phyloP scores from a whole-genome alignment of 2,329 filamentous ascomycete species.

The Biscogniauxia marginata region DNA sequence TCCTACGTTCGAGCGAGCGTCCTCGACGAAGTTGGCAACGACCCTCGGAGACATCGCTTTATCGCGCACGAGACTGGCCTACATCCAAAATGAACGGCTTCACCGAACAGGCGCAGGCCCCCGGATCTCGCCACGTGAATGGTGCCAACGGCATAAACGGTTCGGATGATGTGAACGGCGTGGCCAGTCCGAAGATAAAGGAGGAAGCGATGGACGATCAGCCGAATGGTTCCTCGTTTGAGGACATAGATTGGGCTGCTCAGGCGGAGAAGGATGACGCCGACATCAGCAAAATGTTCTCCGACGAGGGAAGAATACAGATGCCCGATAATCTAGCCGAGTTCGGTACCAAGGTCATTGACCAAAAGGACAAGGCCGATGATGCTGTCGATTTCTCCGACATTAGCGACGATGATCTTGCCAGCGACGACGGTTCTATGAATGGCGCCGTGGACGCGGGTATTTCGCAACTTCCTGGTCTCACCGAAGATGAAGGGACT shows the following conservation, averaged over 20 bases:
- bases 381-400: constrained; percentile 90
- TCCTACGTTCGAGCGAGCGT: constrained; percentile 7
- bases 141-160: constrained; percentile 11
- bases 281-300: constrained; percentile 43
- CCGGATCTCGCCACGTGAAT: constrained; percentile 7
- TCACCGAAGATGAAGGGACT: constrained; percentile 60
- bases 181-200: constrained; percentile 23
- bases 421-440: constrained; percentile 59
- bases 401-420: constrained; percentile 87
- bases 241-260: constrained; percentile 29
- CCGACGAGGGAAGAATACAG: constrained; percentile 47
- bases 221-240: constrained; percentile 15
- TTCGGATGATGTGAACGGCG: constrained; percentile 4
- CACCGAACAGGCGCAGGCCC: constrained; percentile 3
- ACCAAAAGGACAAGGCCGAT: constrained; percentile 77
- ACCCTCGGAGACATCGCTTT: neutral
- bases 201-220: constrained; percentile 26
- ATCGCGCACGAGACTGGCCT: neutral
- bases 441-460: constrained; percentile 33
- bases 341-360: constrained; percentile 47
- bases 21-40: constrained; percentile 8
- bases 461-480: constrained; percentile 47
- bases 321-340: constrained; percentile 45
- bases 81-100: constrained; percentile 9
- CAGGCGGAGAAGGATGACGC: constrained; percentile 33